Percentiles rank a stretch among this genome's conserved stretches.
These are phyloP conservation scores for Starmera caribaea DNA, from an alignment of 805 yeast genomes.

Conservation along the genomic window DNA sequence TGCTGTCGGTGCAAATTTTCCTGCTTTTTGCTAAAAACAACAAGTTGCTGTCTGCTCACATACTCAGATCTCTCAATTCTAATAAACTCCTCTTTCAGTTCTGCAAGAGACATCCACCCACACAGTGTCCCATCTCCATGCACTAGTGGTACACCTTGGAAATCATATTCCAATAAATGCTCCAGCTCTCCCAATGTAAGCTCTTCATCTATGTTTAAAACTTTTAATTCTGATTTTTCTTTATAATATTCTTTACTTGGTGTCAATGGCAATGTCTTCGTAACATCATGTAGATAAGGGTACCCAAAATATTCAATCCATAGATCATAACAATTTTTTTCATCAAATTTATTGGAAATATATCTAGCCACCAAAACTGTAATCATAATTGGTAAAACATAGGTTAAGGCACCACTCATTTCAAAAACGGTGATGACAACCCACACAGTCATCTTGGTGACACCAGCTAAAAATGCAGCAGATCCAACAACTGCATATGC, in stretches of 20 bases:
- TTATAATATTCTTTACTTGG: slow-evolving; percentile 27
- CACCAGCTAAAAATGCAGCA: slow-evolving; percentile 72
- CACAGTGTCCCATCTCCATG: slow-evolving; percentile 22
- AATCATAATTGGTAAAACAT: slow-evolving; percentile 78
- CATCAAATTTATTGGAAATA: slow-evolving; percentile 53
- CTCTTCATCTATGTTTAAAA: slow-evolving; percentile 24
- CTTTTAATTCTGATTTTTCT: slow-evolving; percentile 17
- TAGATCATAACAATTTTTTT: slow-evolving; percentile 55
- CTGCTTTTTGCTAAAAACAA: background rate
- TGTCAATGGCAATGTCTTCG: slow-evolving; percentile 29
- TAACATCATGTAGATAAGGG: slow-evolving; percentile 34
- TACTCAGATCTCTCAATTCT: slow-evolving; percentile 1
- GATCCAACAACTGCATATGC: slow-evolving; percentile 88
- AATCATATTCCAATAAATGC: slow-evolving; percentile 9
- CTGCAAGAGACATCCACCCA: slow-evolving; percentile 34
- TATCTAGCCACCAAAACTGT: slow-evolving; percentile 71
- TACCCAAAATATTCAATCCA: slow-evolving; percentile 35
- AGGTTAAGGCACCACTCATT: slow-evolving; percentile 76
- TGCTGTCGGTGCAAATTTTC: background rate
- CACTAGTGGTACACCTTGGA: slow-evolving; percentile 37
- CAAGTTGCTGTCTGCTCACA: background rate
- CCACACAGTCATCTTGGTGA: slow-evolving; percentile 70
- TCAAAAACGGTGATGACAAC: slow-evolving; percentile 77
- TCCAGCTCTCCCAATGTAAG: slow-evolving; percentile 19
- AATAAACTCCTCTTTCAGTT: slow-evolving; percentile 23